A percentile compares a stretch with the other conserved stretches of the same genome.
Evolutionary conservation across 768 basidiomycete genomes (phyloP).

Genomic region (Lactarius hengduanensis): DNA sequence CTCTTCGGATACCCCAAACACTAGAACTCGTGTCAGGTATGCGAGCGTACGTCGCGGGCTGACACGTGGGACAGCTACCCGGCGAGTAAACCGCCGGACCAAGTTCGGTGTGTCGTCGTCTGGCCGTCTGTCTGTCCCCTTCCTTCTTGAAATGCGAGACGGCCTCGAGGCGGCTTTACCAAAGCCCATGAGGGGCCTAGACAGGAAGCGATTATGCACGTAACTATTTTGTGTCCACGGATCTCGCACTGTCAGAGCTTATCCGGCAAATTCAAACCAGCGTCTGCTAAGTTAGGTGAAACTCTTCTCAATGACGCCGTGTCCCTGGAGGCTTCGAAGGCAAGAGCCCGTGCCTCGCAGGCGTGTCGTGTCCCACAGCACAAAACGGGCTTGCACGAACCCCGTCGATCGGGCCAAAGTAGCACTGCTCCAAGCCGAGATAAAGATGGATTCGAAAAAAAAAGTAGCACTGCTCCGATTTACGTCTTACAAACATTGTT

Average conservation of each 20-base stretch:
- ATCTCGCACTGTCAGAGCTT: not conserved
- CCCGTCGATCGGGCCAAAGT: not conserved
- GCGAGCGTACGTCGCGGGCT: not conserved
- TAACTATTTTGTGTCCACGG: slow-evolving; percentile 1
- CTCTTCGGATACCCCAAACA: not conserved
- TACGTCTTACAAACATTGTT: not conserved
- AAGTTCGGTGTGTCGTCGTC: not conserved
- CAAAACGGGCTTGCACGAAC: not conserved
- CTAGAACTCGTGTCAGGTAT: not conserved
- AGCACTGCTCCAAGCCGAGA: not conserved
- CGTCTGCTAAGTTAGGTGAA: not conserved
- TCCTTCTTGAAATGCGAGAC: not conserved
- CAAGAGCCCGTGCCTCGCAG: slow-evolving; percentile 1
- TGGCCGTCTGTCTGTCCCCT: not conserved
- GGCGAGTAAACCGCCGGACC: not conserved
- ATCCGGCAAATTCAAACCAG: not conserved
- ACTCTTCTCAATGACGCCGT: not conserved
- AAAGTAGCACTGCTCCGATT: not conserved
- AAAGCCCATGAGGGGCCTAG: not conserved
- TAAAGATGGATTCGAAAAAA: too few species aligned
- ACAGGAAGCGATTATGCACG: not conserved
- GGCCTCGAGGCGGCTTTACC: not conserved
- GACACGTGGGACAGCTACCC: not conserved
- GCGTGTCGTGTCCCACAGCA: not conserved
- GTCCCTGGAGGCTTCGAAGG: not conserved